phyloP scores from a whole-genome alignment of 805 yeast genomes.

The Yarrowia yakushimensis region DNA sequence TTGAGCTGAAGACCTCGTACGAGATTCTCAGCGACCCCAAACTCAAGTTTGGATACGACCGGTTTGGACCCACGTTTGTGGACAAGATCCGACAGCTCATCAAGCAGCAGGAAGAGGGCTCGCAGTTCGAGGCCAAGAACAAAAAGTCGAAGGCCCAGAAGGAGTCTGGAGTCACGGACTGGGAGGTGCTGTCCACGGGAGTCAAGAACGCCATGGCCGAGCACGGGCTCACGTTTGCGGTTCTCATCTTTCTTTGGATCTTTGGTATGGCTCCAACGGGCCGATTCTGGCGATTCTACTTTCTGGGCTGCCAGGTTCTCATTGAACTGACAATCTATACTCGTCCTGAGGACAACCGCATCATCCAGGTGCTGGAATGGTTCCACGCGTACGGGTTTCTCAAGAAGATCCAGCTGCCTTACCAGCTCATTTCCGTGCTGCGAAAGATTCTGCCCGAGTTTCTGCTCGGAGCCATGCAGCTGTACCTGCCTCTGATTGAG shows the following conservation, averaged over 20 bases:
- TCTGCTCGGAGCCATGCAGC: conserved; percentile 8
- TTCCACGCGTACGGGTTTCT: conserved; percentile 30
- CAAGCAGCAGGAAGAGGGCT: conserved; percentile 21
- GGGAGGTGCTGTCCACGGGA: conserved; percentile 16
- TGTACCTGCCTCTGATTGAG: conserved; percentile 18
- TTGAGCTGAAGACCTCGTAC: conserved; percentile 69
- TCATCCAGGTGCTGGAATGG: conserved; percentile 26
- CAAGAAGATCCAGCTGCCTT: conserved; percentile 24
- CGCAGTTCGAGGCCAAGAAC: neutral
- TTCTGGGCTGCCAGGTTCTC: conserved; percentile 28
- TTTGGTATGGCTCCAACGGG: conserved; percentile 29
- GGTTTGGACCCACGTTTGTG: conserved; percentile 70
- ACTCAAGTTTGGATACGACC: conserved; percentile 77
- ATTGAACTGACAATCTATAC: conserved; percentile 33
- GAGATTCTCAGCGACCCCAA: conserved; percentile 72
- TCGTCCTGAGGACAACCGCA: conserved; percentile 27
- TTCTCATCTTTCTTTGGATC: conserved; percentile 28
- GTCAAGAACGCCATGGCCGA: conserved; percentile 26
- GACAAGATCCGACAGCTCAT: conserved; percentile 25
- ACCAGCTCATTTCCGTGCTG: conserved; percentile 18
- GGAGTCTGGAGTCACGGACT: neutral
- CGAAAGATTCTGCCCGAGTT: conserved; percentile 20
- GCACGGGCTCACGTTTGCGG: conserved; percentile 28
- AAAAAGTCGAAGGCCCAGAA: neutral
- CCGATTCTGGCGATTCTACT: conserved; percentile 32